Evolutionary conservation across 371 early-diverging fungal genomes (phyloP).

Genomic region (Syncephalastrum racemosum): DNA sequence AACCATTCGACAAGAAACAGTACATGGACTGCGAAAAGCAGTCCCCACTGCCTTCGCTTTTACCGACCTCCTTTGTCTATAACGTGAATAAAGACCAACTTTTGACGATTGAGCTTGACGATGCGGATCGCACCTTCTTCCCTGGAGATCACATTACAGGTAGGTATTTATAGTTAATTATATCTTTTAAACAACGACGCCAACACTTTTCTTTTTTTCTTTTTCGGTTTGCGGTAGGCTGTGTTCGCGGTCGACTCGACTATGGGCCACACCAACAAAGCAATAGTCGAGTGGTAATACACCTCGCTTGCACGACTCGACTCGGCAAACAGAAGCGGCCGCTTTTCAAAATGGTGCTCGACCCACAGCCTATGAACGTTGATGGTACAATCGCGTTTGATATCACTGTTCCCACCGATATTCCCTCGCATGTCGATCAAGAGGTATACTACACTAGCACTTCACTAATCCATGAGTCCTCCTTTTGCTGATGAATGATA

Average conservation of each 20-base stretch:
- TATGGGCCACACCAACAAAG: too few relatives aligned
- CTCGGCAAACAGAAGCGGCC: conserved; percentile 13
- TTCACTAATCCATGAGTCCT: background rate
- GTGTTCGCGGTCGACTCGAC: too few relatives aligned
- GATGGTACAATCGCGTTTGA: conserved; percentile 12
- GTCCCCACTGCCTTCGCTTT: too few relatives aligned
- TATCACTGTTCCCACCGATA: conserved; percentile 18
- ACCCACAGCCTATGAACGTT: conserved; percentile 10
- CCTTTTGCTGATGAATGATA: too few relatives aligned
- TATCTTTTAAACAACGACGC: too few relatives aligned
- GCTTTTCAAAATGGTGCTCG: conserved; percentile 18
- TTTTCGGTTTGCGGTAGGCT: too few relatives aligned
- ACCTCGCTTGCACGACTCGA: conserved; percentile 20
- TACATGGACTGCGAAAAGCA: too few relatives aligned
- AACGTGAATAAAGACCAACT: conserved; percentile 11
- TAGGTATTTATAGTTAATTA: background rate
- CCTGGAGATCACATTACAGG: conserved; percentile 23
- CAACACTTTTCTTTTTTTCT: background rate
- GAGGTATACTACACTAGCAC: conserved; percentile 12
- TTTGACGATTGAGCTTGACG: conserved; percentile 14
- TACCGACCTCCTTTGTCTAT: conserved; percentile 12
- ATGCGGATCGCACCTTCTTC: conserved; percentile 15
- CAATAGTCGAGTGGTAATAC: conserved; percentile 12
- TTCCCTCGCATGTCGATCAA: conserved; percentile 24
- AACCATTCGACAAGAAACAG: too few relatives aligned